Evolutionary conservation across 2,329 filamentous ascomycete species (phyloP).

Genomic region (Septoria petroselini): DNA sequence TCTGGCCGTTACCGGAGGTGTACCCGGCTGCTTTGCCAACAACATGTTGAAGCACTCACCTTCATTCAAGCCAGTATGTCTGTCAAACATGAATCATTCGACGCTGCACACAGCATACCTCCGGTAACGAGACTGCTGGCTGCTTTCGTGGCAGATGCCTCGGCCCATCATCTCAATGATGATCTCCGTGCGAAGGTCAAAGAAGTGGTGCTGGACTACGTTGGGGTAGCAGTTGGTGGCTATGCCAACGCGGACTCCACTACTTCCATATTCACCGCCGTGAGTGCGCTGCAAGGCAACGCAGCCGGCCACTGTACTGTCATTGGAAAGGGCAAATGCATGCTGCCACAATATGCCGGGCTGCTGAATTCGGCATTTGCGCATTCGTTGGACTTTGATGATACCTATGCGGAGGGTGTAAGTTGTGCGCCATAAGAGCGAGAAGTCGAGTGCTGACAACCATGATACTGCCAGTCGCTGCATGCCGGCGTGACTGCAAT

Average conservation of each 20-base stretch:
- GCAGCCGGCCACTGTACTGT: constrained; percentile 35
- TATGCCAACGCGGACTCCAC: constrained; percentile 31
- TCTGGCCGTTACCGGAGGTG: neutral
- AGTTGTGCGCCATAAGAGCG: neutral
- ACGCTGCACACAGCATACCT: constrained; percentile 11
- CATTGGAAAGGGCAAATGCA: constrained; percentile 37
- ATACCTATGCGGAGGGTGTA: constrained; percentile 43
- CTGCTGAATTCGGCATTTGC: constrained; percentile 45
- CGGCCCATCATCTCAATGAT: constrained; percentile 22
- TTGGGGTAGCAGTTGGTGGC: constrained; percentile 32
- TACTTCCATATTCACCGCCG: constrained; percentile 29
- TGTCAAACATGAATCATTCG: neutral
- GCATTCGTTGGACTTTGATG: constrained; percentile 48
- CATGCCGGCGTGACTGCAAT: constrained; percentile 45
- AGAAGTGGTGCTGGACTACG: constrained; percentile 36
- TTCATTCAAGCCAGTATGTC: constrained; percentile 1
- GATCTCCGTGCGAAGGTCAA: constrained; percentile 30
- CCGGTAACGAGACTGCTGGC: constrained; percentile 31
- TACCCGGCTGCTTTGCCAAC: neutral
- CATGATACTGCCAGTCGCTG: constrained; percentile 30
- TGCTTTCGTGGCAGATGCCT: constrained; percentile 29
- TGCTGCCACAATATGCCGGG: constrained; percentile 42
- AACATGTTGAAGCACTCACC: neutral
- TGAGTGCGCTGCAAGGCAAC: constrained; percentile 29
- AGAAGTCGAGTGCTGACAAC: neutral